phyloP scores from a whole-genome alignment of 768 basidiomycete genomes.

The Mycena venus region DNA sequence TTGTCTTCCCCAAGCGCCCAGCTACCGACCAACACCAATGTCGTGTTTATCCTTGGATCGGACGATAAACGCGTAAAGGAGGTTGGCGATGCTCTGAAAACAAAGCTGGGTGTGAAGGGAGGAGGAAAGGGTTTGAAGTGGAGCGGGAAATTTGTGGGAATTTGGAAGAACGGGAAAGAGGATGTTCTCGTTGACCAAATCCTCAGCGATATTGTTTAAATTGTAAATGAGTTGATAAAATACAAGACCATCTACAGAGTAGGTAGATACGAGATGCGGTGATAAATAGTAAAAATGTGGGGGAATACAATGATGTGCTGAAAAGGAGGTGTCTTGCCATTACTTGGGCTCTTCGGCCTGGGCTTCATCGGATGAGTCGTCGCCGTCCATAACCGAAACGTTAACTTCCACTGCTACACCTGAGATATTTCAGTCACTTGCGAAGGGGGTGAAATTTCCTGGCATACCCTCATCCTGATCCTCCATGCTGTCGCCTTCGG shows the following conservation, averaged over 20 bases:
- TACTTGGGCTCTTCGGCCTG: conserved; percentile 33
- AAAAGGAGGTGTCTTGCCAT: neutral
- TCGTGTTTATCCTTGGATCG: conserved; percentile 72
- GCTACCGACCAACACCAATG: conserved; percentile 59
- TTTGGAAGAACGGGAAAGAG: conserved; percentile 70
- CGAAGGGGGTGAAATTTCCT: neutral
- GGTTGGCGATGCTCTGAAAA: conserved; percentile 68
- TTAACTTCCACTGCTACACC: conserved; percentile 19
- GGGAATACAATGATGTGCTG: neutral
- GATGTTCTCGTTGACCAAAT: conserved; percentile 53
- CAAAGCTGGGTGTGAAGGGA: conserved; percentile 75
- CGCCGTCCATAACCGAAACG: conserved; percentile 11
- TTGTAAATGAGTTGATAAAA: conserved; percentile 2
- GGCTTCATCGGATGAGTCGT: conserved; percentile 26
- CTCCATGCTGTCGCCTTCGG: conserved; percentile 35
- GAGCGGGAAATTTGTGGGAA: conserved; percentile 81
- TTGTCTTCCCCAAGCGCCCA: conserved; percentile 76
- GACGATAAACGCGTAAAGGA: conserved; percentile 72
- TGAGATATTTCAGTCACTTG: neutral
- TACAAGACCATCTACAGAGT: conserved; percentile 17
- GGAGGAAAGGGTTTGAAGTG: conserved; percentile 83
- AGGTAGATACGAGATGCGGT: conserved; percentile 12
- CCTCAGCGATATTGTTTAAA: conserved; percentile 39
- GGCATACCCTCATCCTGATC: conserved; percentile 27
- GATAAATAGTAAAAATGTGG: conserved; percentile 12